These are phyloP conservation scores for Tylopilus balloui DNA, from an alignment of 768 basidiomycete genomes.

Conservation along the genomic window DNA sequence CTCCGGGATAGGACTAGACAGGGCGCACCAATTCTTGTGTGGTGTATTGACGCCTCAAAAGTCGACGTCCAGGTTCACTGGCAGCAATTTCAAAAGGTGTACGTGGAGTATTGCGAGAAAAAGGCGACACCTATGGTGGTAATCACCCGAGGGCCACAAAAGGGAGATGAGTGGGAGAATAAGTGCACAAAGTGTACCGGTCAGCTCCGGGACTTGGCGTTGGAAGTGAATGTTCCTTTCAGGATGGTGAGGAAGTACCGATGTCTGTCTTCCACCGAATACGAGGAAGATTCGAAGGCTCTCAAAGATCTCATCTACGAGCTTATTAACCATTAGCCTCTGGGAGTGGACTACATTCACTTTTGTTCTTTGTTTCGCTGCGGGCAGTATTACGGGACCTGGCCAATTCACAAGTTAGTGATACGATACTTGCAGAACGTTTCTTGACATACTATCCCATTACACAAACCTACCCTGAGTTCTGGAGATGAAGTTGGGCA, in stretches of 20 bases:
- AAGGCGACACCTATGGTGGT: slow-evolving; percentile 20
- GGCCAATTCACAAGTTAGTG: no score
- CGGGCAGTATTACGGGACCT: background rate
- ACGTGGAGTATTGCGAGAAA: slow-evolving; percentile 21
- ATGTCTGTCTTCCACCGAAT: slow-evolving; percentile 4
- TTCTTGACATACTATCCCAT: background rate
- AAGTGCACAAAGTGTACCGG: slow-evolving; percentile 13
- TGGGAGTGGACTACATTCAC: slow-evolving; percentile 1
- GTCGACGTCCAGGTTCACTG: slow-evolving; percentile 13
- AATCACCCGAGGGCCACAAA: slow-evolving; percentile 13
- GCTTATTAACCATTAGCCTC: background rate
- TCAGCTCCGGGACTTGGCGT: slow-evolving; percentile 10
- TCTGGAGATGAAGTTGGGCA: background rate
- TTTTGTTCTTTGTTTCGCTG: background rate
- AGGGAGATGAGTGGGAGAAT: slow-evolving; percentile 3
- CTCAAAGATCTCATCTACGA: slow-evolving; percentile 13
- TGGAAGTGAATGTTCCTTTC: slow-evolving; percentile 7
- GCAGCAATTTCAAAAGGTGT: slow-evolving; percentile 21
- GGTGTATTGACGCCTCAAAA: slow-evolving; percentile 25
- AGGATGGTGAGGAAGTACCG: slow-evolving; percentile 12
- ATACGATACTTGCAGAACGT: background rate
- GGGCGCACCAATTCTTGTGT: slow-evolving; percentile 18
- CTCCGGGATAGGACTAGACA: slow-evolving; percentile 7
- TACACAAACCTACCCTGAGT: background rate
- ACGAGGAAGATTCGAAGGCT: slow-evolving; percentile 14